A percentile compares a stretch with the other conserved stretches of the same genome.
phyloP scores from a whole-genome alignment of 169 alveolate genomes.

The Perkinsus chesapeaki region DNA sequence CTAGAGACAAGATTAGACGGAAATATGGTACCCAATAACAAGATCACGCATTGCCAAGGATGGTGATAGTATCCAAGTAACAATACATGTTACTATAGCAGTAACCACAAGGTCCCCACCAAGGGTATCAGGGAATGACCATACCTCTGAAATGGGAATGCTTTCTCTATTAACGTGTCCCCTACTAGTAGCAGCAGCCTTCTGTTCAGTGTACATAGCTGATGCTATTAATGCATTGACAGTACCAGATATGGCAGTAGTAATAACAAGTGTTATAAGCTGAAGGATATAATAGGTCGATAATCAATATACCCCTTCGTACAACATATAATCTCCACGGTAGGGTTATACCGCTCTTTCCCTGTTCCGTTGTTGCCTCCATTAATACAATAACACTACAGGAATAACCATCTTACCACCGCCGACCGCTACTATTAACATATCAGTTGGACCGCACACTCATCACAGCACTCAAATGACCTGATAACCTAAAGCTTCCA shows the following conservation, averaged over 20 bases:
- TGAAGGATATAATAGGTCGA: neutral
- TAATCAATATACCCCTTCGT: neutral
- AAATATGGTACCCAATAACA: neutral
- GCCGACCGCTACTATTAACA: too few relatives aligned
- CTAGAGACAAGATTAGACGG: neutral
- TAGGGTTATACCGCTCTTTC: too few relatives aligned
- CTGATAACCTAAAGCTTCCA: too few relatives aligned
- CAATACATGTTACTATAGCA: neutral
- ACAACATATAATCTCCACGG: neutral
- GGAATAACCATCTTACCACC: too few relatives aligned
- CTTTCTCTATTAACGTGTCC: neutral
- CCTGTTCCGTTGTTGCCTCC: too few relatives aligned
- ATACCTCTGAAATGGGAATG: neutral
- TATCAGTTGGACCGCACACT: too few relatives aligned
- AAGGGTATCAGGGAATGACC: neutral
- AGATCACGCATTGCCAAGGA: neutral
- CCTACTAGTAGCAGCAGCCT: neutral
- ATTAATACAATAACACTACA: too few relatives aligned
- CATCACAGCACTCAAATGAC: too few relatives aligned
- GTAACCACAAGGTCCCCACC: neutral
- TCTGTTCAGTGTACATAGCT: neutral
- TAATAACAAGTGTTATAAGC: neutral
- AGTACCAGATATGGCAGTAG: neutral
- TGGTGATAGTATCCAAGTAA: neutral
- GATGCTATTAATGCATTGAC: neutral